Percentiles rank a stretch among this genome's conserved stretches.
phyloP scores from a whole-genome alignment of 805 yeast genomes.

The Nakazawaea ambrosiae region DNA sequence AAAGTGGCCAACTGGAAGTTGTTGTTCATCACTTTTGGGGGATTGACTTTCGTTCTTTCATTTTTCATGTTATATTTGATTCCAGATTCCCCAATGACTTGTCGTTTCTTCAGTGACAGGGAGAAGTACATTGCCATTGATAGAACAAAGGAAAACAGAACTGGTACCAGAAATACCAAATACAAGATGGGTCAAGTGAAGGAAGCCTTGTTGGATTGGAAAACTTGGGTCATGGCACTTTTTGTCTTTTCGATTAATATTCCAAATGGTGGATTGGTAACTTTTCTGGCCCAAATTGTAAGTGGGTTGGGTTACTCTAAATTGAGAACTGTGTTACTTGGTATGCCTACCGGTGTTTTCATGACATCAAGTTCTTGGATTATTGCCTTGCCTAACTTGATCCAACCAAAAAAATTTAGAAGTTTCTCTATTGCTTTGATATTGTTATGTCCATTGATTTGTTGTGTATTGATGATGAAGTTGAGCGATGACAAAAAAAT shows the following conservation, averaged over 20 bases:
- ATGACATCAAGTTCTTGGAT: slow-evolving; percentile 13
- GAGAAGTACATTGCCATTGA: slow-evolving; percentile 43
- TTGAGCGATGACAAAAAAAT: slow-evolving; percentile 16
- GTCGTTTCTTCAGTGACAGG: slow-evolving; percentile 34
- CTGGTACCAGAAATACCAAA: slow-evolving; percentile 28
- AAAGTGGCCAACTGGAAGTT: slow-evolving; percentile 37
- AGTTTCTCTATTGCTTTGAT: slow-evolving; percentile 12
- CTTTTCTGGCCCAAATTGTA: slow-evolving; percentile 25
- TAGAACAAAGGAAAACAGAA: slow-evolving; percentile 31
- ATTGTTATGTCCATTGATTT: slow-evolving; percentile 13
- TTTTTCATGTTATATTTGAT: slow-evolving; percentile 28
- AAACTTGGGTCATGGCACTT: slow-evolving; percentile 31
- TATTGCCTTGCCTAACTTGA: slow-evolving; percentile 19
- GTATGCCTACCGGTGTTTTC: slow-evolving; percentile 18
- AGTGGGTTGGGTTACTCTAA: slow-evolving; percentile 21
- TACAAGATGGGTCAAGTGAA: slow-evolving; percentile 36
- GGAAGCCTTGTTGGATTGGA: slow-evolving; percentile 38
- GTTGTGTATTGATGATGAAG: slow-evolving; percentile 15
- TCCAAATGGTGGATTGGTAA: slow-evolving; percentile 37
- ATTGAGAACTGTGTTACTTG: slow-evolving; percentile 14
- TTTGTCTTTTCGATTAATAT: slow-evolving; percentile 21
- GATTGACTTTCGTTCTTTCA: slow-evolving; percentile 34
- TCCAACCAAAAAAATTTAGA: slow-evolving; percentile 12
- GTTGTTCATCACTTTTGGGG: slow-evolving; percentile 47
- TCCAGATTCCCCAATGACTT: slow-evolving; percentile 47